Evolutionary conservation across 306 rosid genomes (phyloP).

Genomic region (Bauhinia variegata): DNA sequence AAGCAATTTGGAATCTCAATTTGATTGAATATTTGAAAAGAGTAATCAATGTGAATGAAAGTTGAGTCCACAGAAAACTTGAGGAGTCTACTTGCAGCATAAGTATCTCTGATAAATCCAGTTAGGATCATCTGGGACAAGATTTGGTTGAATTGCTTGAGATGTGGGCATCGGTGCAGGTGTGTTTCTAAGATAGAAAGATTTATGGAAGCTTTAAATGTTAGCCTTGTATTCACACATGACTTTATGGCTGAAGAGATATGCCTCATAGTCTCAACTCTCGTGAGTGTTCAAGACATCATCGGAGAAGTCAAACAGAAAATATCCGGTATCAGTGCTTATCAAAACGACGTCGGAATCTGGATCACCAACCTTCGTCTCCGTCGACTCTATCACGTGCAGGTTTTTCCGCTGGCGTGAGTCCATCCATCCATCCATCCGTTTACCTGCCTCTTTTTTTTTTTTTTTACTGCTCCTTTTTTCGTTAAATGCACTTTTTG

Average conservation of each 20-base stretch:
- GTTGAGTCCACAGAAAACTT: slow-evolving; percentile 49
- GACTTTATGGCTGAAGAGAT: slow-evolving; percentile 38
- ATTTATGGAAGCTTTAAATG: slow-evolving; percentile 47
- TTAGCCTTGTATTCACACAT: slow-evolving; percentile 30
- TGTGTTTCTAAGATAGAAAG: slow-evolving; percentile 51
- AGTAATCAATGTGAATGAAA: slow-evolving; percentile 47
- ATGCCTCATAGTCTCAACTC: neutral
- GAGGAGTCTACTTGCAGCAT: slow-evolving; percentile 70
- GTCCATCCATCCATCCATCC: too few relatives aligned
- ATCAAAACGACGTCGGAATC: too few relatives aligned
- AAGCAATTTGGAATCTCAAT: slow-evolving; percentile 65
- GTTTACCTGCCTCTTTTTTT: too few relatives aligned
- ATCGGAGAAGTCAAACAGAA: too few relatives aligned
- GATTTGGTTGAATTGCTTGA: slow-evolving; percentile 53
- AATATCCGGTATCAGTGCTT: too few relatives aligned
- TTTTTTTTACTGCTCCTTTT: too few relatives aligned
- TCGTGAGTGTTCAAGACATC: too few relatives aligned
- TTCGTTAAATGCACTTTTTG: too few relatives aligned
- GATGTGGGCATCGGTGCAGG: slow-evolving; percentile 47
- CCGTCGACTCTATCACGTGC: too few relatives aligned
- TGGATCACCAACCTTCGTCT: too few relatives aligned
- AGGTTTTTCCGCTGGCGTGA: too few relatives aligned
- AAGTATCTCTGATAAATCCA: slow-evolving; percentile 64
- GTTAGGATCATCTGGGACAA: slow-evolving; percentile 73
- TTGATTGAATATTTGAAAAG: slow-evolving; percentile 52